phyloP scores from a whole-genome alignment of 371 early-diverging fungal genomes.

The Syncephalis fuscata region DNA sequence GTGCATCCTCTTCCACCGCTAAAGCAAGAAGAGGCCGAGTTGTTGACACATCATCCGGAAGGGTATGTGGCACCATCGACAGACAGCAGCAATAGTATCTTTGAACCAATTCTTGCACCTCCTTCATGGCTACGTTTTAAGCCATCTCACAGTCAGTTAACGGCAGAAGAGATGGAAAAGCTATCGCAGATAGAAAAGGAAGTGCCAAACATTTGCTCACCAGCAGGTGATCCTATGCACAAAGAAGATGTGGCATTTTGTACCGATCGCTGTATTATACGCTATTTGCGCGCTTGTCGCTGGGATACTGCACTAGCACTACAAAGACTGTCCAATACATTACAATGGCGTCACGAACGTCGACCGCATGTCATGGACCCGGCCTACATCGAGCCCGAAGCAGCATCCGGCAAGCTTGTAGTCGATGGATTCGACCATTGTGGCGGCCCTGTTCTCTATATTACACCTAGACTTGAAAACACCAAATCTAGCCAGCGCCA shows the following conservation, averaged over 20 bases:
- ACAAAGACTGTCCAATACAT: constrained; percentile 40
- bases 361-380: constrained; percentile 53
- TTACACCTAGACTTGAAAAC: constrained; percentile 61
- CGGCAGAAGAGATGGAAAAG: too few species aligned
- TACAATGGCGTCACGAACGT: constrained; percentile 62
- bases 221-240: not conserved
- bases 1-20: too few species aligned
- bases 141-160: too few species aligned
- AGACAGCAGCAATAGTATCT: too few species aligned
- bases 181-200: too few species aligned
- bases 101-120: too few species aligned
- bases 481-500: constrained; percentile 62
- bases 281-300: constrained; percentile 64
- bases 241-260: constrained; percentile 16
- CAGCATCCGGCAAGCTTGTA: constrained; percentile 61
- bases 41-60: too few species aligned
- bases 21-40: too few species aligned
- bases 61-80: too few species aligned
- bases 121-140: too few species aligned
- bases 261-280: constrained; percentile 34
- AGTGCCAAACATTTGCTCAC: too few species aligned
- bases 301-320: constrained; percentile 45
- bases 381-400: constrained; percentile 55
- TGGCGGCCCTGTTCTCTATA: constrained; percentile 55
- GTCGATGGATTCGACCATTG: constrained; percentile 52